Base-by-base conservation (phyloP, 345 rosid genomes). In the Syzygium grande region DNA sequence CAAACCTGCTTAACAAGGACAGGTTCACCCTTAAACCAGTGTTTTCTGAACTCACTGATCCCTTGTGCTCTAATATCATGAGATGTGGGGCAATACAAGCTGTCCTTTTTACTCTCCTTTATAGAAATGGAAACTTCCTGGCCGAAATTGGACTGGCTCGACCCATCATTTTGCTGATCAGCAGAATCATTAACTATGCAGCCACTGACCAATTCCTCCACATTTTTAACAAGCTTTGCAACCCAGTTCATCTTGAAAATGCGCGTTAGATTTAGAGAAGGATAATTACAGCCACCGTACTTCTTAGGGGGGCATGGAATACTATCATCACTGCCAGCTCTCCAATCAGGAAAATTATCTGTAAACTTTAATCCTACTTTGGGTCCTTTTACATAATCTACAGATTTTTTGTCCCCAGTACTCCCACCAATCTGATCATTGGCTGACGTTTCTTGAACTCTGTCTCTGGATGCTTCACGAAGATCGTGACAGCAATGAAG, bases 221-320 rank as follows among this genome's bases (percentile, higher is more conserved):
- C 96, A 86, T 95, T 97, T 90, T 97, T 98, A 86, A 96, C 98
- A 90, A 97, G 96, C 89, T 96, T 97, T 73, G 99, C 98, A 89
- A 96, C 98, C 99, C 99, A 98, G 86, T 96, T 98, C 98, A 97
- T 97, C 95, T 98, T 98, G 88, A 97, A 97, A 87, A 96, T 98
- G 89, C 98, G 95, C 84, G 94, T 92, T 38, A 98, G 95, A 87
- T 92, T 94, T 91, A 97, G 89, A 87, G 97, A 91, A 41, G 56
- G 90, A 87, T 89, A 90, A 88, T 96, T 94, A 88, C 99, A 98
- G 88, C 99, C 99, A 90, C 98, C 97, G 86, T 93, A 93, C 29
- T 92, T 96, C 92, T 89, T 94, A 29, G 97, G 97, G 23, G 99
- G 99, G 90, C 99, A 98, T 8, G 96, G 97, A 89, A 98, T 95